Base-by-base conservation (phyloP, 108 stramenopile genomes). In the Skeletonema marinoi region DNA sequence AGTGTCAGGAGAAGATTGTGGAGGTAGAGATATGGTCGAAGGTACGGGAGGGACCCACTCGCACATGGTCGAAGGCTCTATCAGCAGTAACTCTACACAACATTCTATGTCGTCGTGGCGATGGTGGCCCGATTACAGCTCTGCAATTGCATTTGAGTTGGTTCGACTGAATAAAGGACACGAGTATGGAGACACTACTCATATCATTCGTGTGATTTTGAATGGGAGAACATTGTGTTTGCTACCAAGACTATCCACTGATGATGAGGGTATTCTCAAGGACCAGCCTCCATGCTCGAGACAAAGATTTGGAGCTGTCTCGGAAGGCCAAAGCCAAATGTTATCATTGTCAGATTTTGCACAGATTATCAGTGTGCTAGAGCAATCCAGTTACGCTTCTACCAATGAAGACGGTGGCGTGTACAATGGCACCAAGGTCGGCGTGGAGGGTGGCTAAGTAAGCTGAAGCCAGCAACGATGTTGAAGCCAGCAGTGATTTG, bases 41-140 rank as follows among this genome's bases (percentile, higher is more conserved):
- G 32, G 61, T 38, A 35, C 19, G 14, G 66, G 63, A 51, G 21
- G 36, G 61, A 60, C 71, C 32, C 48, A 74, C 30, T 74, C 73
- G 30, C 35, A 44, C 21, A 74, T 74, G 73, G 44, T 38, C 1
- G 14, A 33, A 11, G 73, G 73, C 0, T 38, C 44, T 12, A 61
- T 74, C n/a, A 58, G 46, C n/a, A 58, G 46, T 21, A 74, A 25
- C 21, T 56, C 54, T 29, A 65, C 17, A 6, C 16, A 29, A 12
- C 65, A 50, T 41, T 59, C 61, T 6, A 46, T 25, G 21, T 29
- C 54, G 9, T 69, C 71, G 12, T 83, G 82, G 82, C 61, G 82
- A 32, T 84, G 80, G 79, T 84, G 83, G 83, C 83, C 83, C 9
- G 64, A 75, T 3, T 84, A 84, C 65, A 77, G 79, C 3, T 81